Evolutionary conservation across 495 filamentous ascomycete species (phyloP).

Genomic region (Halenospora varia): DNA sequence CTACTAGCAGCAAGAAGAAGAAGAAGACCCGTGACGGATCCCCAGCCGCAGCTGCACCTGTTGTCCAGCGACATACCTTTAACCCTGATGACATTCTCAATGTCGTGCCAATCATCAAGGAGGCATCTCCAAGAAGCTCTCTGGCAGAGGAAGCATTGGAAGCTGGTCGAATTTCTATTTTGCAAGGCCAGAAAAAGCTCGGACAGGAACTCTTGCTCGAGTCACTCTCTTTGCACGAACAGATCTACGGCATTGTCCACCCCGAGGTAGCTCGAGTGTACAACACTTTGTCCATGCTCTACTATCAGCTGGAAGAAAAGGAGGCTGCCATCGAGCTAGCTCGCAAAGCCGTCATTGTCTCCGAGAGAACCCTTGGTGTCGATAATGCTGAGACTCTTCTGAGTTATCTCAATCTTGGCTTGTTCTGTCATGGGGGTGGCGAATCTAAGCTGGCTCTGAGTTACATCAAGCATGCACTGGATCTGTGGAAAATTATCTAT

Average conservation of each 20-base stretch:
- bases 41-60: slow-evolving; percentile 35
- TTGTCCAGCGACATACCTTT: slow-evolving; percentile 59
- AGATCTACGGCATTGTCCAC: slow-evolving; percentile 97
- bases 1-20: slow-evolving; percentile 67
- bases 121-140: slow-evolving; percentile 80
- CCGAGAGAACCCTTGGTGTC: slow-evolving; percentile 89
- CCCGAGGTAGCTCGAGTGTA: slow-evolving; percentile 96
- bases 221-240: slow-evolving; percentile 92
- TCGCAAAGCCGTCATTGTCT: slow-evolving; percentile 92
- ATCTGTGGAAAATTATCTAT: slow-evolving; percentile 96
- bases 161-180: slow-evolving; percentile 89
- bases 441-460: slow-evolving; percentile 79
- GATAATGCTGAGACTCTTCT: slow-evolving; percentile 92
- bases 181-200: slow-evolving; percentile 90
- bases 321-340: slow-evolving; percentile 91
- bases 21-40: slow-evolving; percentile 52
- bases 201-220: slow-evolving; percentile 95
- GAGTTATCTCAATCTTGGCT: slow-evolving; percentile 88
- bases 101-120: slow-evolving; percentile 88
- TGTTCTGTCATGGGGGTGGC: slow-evolving; percentile 90
- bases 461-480: slow-evolving; percentile 88
- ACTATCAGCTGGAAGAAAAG: slow-evolving; percentile 95
- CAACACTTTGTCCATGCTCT: slow-evolving; percentile 89
- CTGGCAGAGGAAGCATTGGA: slow-evolving; percentile 95
- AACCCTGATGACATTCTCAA: slow-evolving; percentile 82